Conservation (phyloP, 2,329 filamentous ascomycete species). For the Aspergillus melleus region DNA sequence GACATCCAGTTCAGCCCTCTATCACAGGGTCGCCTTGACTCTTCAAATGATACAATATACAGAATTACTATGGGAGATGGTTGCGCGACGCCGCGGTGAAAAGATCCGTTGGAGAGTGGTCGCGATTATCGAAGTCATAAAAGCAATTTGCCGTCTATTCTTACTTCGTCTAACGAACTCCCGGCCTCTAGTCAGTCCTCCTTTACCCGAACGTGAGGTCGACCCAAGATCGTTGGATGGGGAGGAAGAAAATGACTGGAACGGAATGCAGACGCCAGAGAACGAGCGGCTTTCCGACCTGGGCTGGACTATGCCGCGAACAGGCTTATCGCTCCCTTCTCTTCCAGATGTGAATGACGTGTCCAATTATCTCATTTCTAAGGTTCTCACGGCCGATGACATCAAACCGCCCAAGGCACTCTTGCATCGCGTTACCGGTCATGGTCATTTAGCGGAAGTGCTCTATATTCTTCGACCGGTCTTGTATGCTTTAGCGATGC, state of each 20-base stretch:
- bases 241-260: slow-evolving; percentile 46
- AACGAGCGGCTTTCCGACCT: slow-evolving; percentile 44
- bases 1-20: slow-evolving; percentile 64
- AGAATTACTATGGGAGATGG: slow-evolving; percentile 96
- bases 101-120: slow-evolving; percentile 82
- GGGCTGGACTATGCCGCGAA: slow-evolving; percentile 92
- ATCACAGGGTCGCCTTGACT: slow-evolving; percentile 76
- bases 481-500: slow-evolving; percentile 79
- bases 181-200: slow-evolving; percentile 77
- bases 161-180: slow-evolving; percentile 80
- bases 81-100: slow-evolving; percentile 80
- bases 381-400: slow-evolving; percentile 92
- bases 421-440: slow-evolving; percentile 70
- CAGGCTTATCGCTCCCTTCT: slow-evolving; percentile 78
- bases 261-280: slow-evolving; percentile 48
- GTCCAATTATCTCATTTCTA: slow-evolving; percentile 80
- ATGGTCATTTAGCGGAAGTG: slow-evolving; percentile 83
- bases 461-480: slow-evolving; percentile 88
- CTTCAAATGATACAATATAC: slow-evolving; percentile 93
- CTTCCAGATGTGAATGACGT: slow-evolving; percentile 81
- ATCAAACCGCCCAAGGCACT: slow-evolving; percentile 89
- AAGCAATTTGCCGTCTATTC: slow-evolving; percentile 79
- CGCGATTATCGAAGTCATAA: slow-evolving; percentile 79
- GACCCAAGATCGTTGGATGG: slow-evolving; percentile 60
- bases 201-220: slow-evolving; percentile 80